Base-by-base conservation (phyloP, 345 rosid species). In the Fremontodendron californicum region DNA sequence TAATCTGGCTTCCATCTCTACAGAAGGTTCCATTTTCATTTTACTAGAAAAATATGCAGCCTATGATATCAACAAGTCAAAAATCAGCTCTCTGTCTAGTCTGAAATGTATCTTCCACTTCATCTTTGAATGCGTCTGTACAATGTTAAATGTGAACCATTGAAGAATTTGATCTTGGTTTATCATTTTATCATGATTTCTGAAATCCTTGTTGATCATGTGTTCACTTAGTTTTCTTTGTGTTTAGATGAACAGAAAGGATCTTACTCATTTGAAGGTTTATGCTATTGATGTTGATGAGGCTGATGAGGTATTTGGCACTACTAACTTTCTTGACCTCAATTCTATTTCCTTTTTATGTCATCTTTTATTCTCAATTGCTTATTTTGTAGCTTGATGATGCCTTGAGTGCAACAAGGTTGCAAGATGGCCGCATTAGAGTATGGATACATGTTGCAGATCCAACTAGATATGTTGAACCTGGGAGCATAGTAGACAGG, bases 361-460 rank as follows among this genome's bases (percentile, higher is more conserved):
- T 76, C 43, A 62, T 49, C 29, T 25, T 71, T 37, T 69, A 76
- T 65, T 55, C 55, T 81, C 29, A 16, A 81, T 48, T 61, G 29
- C 13, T 45, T 31, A 78, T 77, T 18, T 18, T 85, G 86, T 81
- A 94, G 97, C 94, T 94, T 79, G 98, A 94, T 35, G 98, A 94
- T 86, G 98, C 98, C 76, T 48, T 94, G 76, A 94, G 98, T 84
- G 97, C 97, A 61, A 84, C 71, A 29, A 90, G 90, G 84, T 79
- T 94, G 81, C 89, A 81, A 71, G 98, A 94, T 85, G 98, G 97
- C 71, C 84, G 93, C 80, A 88, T 92, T 78, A 92, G 89, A 84
- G 85, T 94, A 54, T 94, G 94, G 92, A 91, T 94, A 86, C 98
- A 94, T 87, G 97, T 92, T 76, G 97, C 98, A 16, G 97, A 94